phyloP scores from a whole-genome alignment of 352 stramenopile genomes.

The Pythium graminicola region DNA sequence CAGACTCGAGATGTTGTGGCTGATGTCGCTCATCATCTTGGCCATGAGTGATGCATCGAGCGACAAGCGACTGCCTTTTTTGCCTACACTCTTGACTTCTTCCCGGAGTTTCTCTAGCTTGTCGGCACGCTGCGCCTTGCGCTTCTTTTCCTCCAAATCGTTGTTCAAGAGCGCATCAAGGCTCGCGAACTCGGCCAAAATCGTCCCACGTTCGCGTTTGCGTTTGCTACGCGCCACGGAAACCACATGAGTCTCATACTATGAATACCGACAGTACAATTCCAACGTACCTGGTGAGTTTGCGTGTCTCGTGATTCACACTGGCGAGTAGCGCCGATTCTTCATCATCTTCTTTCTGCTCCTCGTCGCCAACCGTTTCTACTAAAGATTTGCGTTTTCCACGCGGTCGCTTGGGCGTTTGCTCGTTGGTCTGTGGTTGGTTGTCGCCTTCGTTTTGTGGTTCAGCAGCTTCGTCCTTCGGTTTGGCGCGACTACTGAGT shows the following conservation, averaged over 20 bases:
- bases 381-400: too few species aligned
- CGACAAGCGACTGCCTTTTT: constrained; percentile 4
- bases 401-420: not conserved
- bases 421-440: not conserved
- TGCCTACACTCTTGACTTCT: constrained; percentile 31
- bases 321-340: constrained; percentile 36
- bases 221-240: not conserved
- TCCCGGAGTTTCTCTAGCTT: constrained; percentile 56
- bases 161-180: constrained; percentile 67
- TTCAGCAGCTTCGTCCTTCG: not conserved
- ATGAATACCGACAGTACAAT: not conserved
- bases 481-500: constrained; percentile 3
- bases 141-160: constrained; percentile 50
- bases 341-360: constrained; percentile 26
- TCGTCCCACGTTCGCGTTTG: constrained; percentile 31
- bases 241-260: not conserved
- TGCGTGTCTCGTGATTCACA: constrained; percentile 40
- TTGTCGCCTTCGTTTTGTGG: not conserved
- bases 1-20: constrained; percentile 62
- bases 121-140: constrained; percentile 42
- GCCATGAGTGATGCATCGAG: constrained; percentile 31
- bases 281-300: constrained; percentile 20
- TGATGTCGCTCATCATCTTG: constrained; percentile 66
- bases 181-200: constrained; percentile 62
- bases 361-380: not conserved